Evolutionary conservation across 148 eudicot species (phyloP), one percentile per base, ranked within the genome.

Genomic region (Nepenthes mirabilis): DNA sequence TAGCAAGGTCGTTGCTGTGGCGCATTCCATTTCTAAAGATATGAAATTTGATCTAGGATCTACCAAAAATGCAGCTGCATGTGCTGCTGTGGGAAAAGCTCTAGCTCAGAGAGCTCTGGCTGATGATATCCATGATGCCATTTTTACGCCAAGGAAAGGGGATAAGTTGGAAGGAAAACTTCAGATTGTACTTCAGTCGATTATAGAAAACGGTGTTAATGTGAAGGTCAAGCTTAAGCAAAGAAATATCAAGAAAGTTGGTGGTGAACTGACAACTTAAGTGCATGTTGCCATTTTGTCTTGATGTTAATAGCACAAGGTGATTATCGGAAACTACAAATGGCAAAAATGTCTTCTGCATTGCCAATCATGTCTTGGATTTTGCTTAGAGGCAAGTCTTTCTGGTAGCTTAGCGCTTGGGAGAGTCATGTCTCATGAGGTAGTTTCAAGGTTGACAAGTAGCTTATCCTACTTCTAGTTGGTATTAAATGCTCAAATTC

Each of bases 1-100:
- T 36, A 91, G 97, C 82, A 88, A 88, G 53, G 97, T 91, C 45
- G 96, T 91, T 33, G 87, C 70, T 58, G 97, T 88, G 60, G 86
- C 97, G 11, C 93, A 91, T 80, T 91, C 97, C 11, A 91, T 91
- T 40, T 91, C 97, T 5, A 91, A 91, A 69, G 96, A 91, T 69
- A 67, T 91, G 82, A 91, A 87, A 57, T 91, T 69, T 67, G 87
- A 88, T 60, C 56, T 83, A 54, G 82, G 90, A 2, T 91, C 96
- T 40, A 62, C 81, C 33, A 88, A 74, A 72, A 80, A 82, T 61
- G 79, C 69, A 34, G 57, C 63, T 45, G 78, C 96, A 58, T 90
- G 96, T 65, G 75, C 75, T 63, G 75, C 90, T 50, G 90, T 91
- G 1, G 96, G 97, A 9, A 72, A 68, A 69, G 67, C 80, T 59